A percentile compares a stretch with the other conserved stretches of the same genome.
Conservation (phyloP, 257 asterid species). For the Solanum gracilifrons region DNA sequence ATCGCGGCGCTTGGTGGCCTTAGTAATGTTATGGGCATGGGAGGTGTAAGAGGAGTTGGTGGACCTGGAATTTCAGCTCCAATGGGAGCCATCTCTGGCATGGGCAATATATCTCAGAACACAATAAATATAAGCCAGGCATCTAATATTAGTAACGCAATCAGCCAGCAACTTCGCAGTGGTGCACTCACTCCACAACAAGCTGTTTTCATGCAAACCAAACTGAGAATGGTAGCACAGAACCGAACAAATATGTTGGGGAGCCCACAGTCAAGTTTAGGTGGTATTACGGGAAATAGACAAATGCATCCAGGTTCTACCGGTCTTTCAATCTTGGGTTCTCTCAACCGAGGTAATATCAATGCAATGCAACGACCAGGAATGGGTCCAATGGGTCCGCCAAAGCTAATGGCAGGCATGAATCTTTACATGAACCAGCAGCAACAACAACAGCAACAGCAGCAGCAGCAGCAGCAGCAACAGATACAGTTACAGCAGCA, state of each 20-base stretch:
- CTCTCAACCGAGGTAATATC: conserved; percentile 56
- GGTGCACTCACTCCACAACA: conserved; percentile 41
- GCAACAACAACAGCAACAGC: conserved; percentile 48
- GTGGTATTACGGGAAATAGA: conserved; percentile 57
- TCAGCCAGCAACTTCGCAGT: conserved; percentile 29
- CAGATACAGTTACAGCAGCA: conserved; percentile 28
- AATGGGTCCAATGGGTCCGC: conserved; percentile 87
- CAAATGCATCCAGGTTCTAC: conserved; percentile 60
- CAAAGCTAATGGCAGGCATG: conserved; percentile 59
- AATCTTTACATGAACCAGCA: conserved; percentile 57
- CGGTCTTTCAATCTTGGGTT: conserved; percentile 54
- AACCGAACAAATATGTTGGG: conserved; percentile 44
- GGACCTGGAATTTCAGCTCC: conserved; percentile 66
- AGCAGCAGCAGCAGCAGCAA: conserved; percentile 25
- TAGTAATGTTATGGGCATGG: conserved; percentile 61
- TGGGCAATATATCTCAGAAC: conserved; percentile 56
- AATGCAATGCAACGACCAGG: conserved; percentile 60
- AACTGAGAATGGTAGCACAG: conserved; percentile 37
- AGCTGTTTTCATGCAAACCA: conserved; percentile 20
- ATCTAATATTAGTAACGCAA: conserved; percentile 40
- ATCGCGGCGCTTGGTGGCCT: conserved; percentile 73
- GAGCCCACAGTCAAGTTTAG: conserved; percentile 37
- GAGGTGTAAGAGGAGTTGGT: conserved; percentile 64
- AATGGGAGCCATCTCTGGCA: conserved; percentile 52
- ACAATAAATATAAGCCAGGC: conserved; percentile 48